Base-by-base conservation (phyloP, 2,329 filamentous ascomycete genomes). In the Boeremia lycopersici region DNA sequence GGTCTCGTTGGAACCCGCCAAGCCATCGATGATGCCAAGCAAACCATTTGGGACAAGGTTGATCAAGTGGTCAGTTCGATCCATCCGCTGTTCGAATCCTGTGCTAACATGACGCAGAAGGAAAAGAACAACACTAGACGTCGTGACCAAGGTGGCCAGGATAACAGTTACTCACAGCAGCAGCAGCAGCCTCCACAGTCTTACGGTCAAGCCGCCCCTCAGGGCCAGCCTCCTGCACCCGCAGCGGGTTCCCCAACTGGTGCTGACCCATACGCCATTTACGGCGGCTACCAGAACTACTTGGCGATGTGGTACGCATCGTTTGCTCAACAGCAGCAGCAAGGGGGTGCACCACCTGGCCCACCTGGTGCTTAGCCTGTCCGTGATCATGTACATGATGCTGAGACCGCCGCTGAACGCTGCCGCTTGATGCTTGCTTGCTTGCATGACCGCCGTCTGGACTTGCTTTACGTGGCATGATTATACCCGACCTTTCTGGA, bases 31-130 rank as follows among this genome's bases (percentile, higher is more conserved):
- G 85, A 86, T 61, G 93, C 93, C 31, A 96, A 96, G 78, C 82
- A 82, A 65, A 89, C 90, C 38, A 96, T 96, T 59, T 90, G 91
- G 74, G 92, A 96, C 64, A 96, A 96, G 77, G 91, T 96, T 43
- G 91, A 96, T 59, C 89, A 90, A 70, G 91, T 93, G 74, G 88
- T 93, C 84, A 78, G 88, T 84, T 19, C 3, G 8, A 12, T 6
- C 1, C 40, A 23, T 19, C 11, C 33, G 26, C 35, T 25, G 9
- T 23, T 13, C 11, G 1, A 28, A 36, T 19, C 17, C 17, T 28
- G 15, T 31, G 8, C 64, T 72, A 62, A 73, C 47, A 35, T 19
- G 47, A 61, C 43, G 19, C 61, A 83, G 80, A 77, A 77, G 65
- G 76, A 78, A 62, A 79, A 79, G 70, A 79, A 78, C 52, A 76